Evolutionary conservation across 164 flowering plant species (phyloP).

Genomic region (Stephania cephalantha): DNA sequence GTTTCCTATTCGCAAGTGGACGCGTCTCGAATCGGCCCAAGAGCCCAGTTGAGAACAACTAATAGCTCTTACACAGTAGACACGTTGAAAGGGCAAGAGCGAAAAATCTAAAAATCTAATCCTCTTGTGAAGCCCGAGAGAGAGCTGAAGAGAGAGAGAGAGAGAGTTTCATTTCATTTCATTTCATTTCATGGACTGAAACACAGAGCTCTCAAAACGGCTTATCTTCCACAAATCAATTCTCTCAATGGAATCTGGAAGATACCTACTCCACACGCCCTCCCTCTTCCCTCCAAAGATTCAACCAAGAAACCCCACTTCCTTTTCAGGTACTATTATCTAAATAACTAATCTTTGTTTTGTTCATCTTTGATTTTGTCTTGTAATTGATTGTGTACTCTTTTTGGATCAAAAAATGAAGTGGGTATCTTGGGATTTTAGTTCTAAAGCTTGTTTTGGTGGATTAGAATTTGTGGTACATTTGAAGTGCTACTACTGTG

Average conservation of each 20-base stretch:
- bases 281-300: constrained; percentile 29
- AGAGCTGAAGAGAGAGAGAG: too few relatives aligned
- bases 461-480: too few relatives aligned
- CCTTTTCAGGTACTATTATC: constrained; percentile 33
- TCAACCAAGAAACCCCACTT: constrained; percentile 24
- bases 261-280: constrained; percentile 35
- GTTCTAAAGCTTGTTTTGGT: too few relatives aligned
- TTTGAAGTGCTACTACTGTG: too few relatives aligned
- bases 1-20: too few relatives aligned
- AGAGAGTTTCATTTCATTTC: too few relatives aligned
- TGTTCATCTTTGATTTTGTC: neutral
- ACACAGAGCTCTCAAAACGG: neutral
- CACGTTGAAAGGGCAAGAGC: neutral
- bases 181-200: too few relatives aligned
- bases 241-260: constrained; percentile 43
- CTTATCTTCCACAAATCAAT: neutral
- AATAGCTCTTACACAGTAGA: neutral
- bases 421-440: neutral
- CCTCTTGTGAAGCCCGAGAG: neutral
- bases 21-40: neutral
- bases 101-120: neutral
- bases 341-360: neutral
- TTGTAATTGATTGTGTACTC: neutral
- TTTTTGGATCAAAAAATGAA: neutral
- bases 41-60: neutral